Evolutionary conservation across 2,329 filamentous ascomycete species (phyloP).

Genomic region (Diaporthe batatas): DNA sequence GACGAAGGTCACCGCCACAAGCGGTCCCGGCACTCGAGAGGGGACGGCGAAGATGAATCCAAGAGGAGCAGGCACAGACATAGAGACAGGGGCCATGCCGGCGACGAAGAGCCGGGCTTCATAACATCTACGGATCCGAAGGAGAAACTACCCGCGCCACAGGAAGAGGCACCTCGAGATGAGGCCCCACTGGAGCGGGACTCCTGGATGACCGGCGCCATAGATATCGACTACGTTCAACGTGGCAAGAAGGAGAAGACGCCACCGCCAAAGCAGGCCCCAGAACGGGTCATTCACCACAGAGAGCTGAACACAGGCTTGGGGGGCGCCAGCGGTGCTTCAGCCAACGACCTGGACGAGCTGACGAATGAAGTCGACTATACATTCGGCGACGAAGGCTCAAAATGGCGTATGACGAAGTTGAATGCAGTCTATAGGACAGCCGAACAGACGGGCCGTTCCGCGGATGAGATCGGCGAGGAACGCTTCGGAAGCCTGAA

Average conservation of each 20-base stretch:
- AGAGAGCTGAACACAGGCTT: conserved; percentile 83
- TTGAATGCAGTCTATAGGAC: conserved; percentile 86
- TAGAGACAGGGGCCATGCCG: conserved; percentile 45
- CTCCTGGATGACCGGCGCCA: conserved; percentile 90
- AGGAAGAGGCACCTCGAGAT: conserved; percentile 50
- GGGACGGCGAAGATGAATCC: conserved; percentile 56
- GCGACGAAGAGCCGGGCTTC: conserved; percentile 52
- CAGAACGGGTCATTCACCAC: conserved; percentile 79
- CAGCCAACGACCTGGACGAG: conserved; percentile 70
- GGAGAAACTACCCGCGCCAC: conserved; percentile 63
- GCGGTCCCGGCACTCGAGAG: conserved; percentile 53
- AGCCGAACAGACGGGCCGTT: conserved; percentile 78
- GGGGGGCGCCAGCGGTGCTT: conserved; percentile 33
- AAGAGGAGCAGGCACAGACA: conserved; percentile 47
- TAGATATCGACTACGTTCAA: conserved; percentile 88
- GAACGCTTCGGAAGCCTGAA: conserved; percentile 85
- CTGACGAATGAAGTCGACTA: conserved; percentile 77
- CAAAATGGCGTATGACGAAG: conserved; percentile 97
- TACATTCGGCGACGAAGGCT: conserved; percentile 88
- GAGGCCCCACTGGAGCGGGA: conserved; percentile 73
- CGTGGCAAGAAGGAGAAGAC: conserved; percentile 69
- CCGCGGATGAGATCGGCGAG: conserved; percentile 84
- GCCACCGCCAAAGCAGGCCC: conserved; percentile 66
- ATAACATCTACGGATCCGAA: conserved; percentile 62
- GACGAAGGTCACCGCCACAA: conserved; percentile 52